These are phyloP conservation scores for Thelonectria olida DNA, from an alignment of 2,329 filamentous ascomycete species.

Conservation along the genomic window DNA sequence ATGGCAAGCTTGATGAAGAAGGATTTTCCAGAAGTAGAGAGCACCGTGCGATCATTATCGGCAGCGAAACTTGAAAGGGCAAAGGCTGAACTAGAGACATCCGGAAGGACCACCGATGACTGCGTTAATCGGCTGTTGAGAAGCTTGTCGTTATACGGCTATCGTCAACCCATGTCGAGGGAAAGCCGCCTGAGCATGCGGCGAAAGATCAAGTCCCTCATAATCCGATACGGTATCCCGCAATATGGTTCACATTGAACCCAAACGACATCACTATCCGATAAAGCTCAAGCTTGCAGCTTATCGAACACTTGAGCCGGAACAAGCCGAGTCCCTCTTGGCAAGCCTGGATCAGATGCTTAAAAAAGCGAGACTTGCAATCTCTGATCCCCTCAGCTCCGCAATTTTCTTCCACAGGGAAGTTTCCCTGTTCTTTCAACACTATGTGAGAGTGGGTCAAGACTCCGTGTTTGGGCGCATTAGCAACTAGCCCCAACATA, in stretches of 20 bases:
- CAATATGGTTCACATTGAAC: conserved; percentile 21
- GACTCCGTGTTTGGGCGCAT: conserved; percentile 8
- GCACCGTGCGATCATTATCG: neutral
- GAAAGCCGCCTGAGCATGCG: conserved; percentile 5
- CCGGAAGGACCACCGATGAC: too few relatives aligned
- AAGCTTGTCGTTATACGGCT: too few relatives aligned
- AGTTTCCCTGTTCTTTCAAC: conserved; percentile 9
- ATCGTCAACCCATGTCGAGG: conserved; percentile 7
- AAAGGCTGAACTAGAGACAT: too few relatives aligned
- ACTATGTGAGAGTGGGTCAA: neutral
- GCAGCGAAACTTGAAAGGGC: too few relatives aligned
- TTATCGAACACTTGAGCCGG: too few relatives aligned
- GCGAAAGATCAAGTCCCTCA: conserved; percentile 18
- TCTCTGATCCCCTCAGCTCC: conserved; percentile 14
- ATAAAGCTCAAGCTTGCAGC: conserved; percentile 7
- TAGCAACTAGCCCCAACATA: neutral
- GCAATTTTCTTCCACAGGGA: conserved; percentile 20
- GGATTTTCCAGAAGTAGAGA: neutral
- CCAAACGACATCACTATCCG: conserved; percentile 21
- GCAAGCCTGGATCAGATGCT: too few relatives aligned
- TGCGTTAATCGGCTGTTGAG: too few relatives aligned
- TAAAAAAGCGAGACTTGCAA: neutral
- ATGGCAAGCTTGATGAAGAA: neutral
- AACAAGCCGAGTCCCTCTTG: too few relatives aligned
- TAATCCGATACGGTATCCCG: conserved; percentile 14